Percentiles rank a stretch among this genome's conserved stretches.
Evolutionary conservation across 2,329 filamentous ascomycete species (phyloP).

Genomic region (Fusarium globosum): DNA sequence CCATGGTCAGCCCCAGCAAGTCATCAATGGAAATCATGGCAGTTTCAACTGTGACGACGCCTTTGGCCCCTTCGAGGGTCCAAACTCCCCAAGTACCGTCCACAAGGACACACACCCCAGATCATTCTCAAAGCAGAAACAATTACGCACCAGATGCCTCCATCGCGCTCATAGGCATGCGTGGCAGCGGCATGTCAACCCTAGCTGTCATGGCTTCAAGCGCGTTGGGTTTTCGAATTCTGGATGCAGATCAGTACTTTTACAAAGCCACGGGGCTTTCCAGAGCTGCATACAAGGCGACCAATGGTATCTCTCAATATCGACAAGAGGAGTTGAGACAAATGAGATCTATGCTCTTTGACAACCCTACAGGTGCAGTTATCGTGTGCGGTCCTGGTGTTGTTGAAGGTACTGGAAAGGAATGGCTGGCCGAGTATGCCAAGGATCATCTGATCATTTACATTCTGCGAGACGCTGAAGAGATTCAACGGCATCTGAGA

Average conservation of each 20-base stretch:
- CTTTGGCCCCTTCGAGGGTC: too few relatives aligned
- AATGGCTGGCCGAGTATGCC: constrained; percentile 2
- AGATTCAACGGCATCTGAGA: neutral
- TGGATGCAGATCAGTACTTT: constrained; percentile 11
- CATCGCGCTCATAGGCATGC: constrained; percentile 2
- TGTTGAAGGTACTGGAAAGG: constrained; percentile 3
- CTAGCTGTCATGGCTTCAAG: constrained; percentile 7
- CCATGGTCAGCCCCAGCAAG: too few relatives aligned
- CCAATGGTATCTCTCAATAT: neutral
- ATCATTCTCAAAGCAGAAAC: fast-evolving
- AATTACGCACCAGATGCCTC: neutral
- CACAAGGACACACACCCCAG: too few relatives aligned
- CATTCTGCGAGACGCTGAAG: neutral
- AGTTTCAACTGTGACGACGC: too few relatives aligned
- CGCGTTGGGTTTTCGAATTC: neutral
- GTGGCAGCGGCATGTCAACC: constrained; percentile 9
- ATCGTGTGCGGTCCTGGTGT: constrained; percentile 15
- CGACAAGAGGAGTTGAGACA: constrained; percentile 1
- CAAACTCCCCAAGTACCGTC: too few relatives aligned
- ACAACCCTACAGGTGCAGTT: neutral
- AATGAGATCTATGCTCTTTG: constrained; percentile 12
- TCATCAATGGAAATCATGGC: too few relatives aligned
- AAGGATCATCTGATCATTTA: constrained; percentile 4
- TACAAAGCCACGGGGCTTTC: neutral
- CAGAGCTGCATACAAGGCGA: neutral